Percentiles rank a stretch among this genome's conserved stretches.
Evolutionary conservation across 305 asterid genomes (phyloP).

Genomic region (Fraxinus sp.): DNA sequence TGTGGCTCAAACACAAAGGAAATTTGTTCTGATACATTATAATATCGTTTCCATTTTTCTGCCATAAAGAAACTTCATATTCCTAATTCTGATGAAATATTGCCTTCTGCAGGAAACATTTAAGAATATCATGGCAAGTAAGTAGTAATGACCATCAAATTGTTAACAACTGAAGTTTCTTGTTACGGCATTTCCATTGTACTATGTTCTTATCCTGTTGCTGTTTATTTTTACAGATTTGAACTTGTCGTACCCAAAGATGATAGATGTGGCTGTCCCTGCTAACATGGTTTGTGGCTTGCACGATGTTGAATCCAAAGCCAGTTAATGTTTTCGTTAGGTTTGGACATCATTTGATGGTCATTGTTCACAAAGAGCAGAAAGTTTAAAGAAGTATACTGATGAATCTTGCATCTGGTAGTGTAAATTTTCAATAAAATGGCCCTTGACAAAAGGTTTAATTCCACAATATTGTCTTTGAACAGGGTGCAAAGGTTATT

Average conservation of each 20-base stretch:
- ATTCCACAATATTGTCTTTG: not conserved
- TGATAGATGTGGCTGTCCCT: conserved; percentile 88
- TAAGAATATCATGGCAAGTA: conserved; percentile 83
- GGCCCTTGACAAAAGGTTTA: not conserved
- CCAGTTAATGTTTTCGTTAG: conserved; percentile 14
- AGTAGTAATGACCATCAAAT: conserved; percentile 29
- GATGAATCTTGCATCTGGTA: not conserved
- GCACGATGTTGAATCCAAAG: conserved; percentile 61
- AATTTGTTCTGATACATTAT: not conserved
- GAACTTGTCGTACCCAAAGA: conserved; percentile 81
- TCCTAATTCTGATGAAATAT: not conserved
- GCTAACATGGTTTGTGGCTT: conserved; percentile 93
- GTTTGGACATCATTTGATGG: not conserved
- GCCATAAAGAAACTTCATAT: not conserved
- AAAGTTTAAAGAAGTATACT: not conserved
- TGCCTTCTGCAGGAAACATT: conserved; percentile 65
- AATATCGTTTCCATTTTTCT: not conserved
- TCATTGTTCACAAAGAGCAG: not conserved
- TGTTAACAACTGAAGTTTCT: not conserved
- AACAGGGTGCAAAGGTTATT: not conserved
- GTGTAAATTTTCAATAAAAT: conserved; percentile 15
- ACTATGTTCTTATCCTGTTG: not conserved
- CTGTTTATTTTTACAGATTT: conserved; percentile 51
- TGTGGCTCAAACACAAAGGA: not conserved
- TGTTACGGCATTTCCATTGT: not conserved